phyloP scores from a whole-genome alignment of 257 asterid genomes.

The Jacaranda mimosifolia region DNA sequence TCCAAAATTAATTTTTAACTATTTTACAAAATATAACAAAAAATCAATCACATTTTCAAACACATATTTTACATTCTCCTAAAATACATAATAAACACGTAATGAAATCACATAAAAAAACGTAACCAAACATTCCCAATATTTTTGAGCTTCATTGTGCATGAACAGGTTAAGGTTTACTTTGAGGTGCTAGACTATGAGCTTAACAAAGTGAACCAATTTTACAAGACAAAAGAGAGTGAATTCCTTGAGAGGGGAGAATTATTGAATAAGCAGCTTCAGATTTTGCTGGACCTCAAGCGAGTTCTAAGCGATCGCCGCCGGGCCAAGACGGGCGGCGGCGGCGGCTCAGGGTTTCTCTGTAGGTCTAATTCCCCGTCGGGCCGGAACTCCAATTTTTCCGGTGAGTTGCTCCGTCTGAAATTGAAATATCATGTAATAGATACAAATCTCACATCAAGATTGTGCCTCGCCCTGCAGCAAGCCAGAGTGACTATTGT shows the following conservation, averaged over 20 bases:
- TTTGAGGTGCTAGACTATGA: constrained; percentile 59
- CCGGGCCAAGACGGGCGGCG: constrained; percentile 30
- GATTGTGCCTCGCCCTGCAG: constrained; percentile 32
- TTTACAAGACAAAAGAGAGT: constrained; percentile 55
- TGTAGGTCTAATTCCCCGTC: constrained; percentile 43
- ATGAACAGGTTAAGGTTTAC: constrained; percentile 51
- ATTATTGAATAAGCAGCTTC: constrained; percentile 56
- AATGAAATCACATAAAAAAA: no score
- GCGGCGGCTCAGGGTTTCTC: constrained; percentile 36
- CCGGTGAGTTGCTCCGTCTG: constrained; percentile 48
- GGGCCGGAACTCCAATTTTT: constrained; percentile 45
- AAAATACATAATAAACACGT: no score
- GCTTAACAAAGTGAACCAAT: constrained; percentile 62
- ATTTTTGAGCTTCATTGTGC: neutral
- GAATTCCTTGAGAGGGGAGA: constrained; percentile 70
- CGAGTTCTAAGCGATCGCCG: constrained; percentile 50
- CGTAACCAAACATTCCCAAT: no score
- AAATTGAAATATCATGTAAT: neutral
- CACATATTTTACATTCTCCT: no score
- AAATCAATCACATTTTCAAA: no score
- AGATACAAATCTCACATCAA: neutral
- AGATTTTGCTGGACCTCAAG: constrained; percentile 59
- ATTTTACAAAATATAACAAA: no score
- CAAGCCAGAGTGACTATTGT: constrained; percentile 44
- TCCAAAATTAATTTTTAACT: no score